Percentiles rank a stretch among this genome's conserved stretches.
Conservation (phyloP, 345 rosid species). For the Boechera divaricarpa region DNA sequence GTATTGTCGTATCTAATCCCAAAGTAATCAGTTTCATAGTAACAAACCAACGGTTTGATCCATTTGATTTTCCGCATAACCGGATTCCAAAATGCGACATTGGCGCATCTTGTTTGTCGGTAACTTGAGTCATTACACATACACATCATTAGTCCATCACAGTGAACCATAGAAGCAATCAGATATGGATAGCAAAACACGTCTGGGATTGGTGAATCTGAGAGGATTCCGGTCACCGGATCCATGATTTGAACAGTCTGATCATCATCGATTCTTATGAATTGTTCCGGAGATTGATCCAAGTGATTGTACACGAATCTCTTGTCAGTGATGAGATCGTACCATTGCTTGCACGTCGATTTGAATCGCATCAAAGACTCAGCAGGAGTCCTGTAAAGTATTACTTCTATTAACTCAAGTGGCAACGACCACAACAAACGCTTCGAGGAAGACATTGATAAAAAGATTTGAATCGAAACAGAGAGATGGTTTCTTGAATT, state of each 20-base stretch:
- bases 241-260: not conserved
- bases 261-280: not conserved
- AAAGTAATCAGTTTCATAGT: not conserved
- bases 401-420: not conserved
- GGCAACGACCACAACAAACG: not conserved
- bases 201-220: not conserved
- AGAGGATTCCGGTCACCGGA: not conserved
- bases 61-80: not conserved
- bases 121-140: not conserved
- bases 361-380: not conserved
- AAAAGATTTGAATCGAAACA: not conserved
- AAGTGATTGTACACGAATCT: conserved; percentile 3
- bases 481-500: not conserved
- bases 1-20: not conserved
- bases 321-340: not conserved
- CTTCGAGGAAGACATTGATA: not conserved
- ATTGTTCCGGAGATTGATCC: not conserved
- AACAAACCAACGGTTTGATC: not conserved
- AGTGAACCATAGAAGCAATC: not conserved
- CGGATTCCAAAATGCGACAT: conserved; percentile 2
- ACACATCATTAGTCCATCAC: not conserved
- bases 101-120: not conserved
- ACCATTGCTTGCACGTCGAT: not conserved
- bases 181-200: rapidly evolving
- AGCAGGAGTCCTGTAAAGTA: not conserved